A percentile compares a stretch with the other conserved stretches of the same genome.
These are phyloP conservation scores for Gaeumannomyces tritici DNA, from an alignment of 2,329 filamentous ascomycete species.

Conservation along the genomic window DNA sequence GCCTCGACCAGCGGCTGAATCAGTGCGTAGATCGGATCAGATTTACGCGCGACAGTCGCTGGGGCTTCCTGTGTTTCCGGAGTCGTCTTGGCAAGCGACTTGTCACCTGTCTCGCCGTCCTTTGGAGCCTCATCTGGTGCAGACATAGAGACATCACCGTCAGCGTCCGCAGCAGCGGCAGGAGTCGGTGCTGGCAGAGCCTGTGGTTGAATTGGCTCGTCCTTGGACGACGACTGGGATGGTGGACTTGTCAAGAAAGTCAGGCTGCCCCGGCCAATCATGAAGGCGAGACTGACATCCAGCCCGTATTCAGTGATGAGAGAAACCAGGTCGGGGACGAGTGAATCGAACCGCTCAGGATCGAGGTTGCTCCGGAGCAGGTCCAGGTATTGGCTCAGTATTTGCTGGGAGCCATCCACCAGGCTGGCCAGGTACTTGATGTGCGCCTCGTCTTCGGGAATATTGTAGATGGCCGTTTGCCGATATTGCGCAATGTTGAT, in stretches of 20 bases:
- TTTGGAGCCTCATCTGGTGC: constrained; percentile 16
- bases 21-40: constrained; percentile 53
- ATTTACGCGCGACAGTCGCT: constrained; percentile 22
- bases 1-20: constrained; percentile 66
- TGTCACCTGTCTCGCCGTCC: constrained; percentile 13
- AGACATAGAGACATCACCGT: constrained; percentile 49
- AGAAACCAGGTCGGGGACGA: constrained; percentile 64
- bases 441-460: constrained; percentile 63
- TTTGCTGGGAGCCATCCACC: constrained; percentile 80
- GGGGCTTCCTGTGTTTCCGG: constrained; percentile 9
- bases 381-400: constrained; percentile 81
- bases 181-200: constrained; percentile 5
- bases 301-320: constrained; percentile 74
- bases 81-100: constrained; percentile 4
- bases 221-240: constrained; percentile 21
- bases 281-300: constrained; percentile 72
- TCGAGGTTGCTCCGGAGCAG: constrained; percentile 73
- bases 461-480: constrained; percentile 71
- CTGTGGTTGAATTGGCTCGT: constrained; percentile 16
- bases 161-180: constrained; percentile 30
- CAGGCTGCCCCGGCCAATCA: constrained; percentile 69
- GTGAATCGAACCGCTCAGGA: constrained; percentile 64
- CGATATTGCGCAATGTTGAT: constrained; percentile 85
- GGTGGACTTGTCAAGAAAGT: constrained; percentile 41
- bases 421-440: constrained; percentile 84